These are phyloP conservation scores for Pyrenopolyporus hunteri DNA, from an alignment of 495 filamentous ascomycete genomes.

Conservation along the genomic window DNA sequence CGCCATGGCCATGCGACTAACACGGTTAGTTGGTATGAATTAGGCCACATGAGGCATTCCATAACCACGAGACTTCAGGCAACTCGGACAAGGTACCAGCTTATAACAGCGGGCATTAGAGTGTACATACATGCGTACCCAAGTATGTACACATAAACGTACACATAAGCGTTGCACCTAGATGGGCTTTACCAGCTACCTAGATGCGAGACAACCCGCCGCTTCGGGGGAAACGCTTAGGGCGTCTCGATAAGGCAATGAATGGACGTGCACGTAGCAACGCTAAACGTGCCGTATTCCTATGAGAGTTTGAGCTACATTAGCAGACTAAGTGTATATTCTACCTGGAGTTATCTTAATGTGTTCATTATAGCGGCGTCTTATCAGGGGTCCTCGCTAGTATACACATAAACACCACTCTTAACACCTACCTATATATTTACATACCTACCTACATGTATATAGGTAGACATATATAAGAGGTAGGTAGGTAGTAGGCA, in stretches of 20 bases:
- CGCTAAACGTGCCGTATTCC: conserved; percentile 18
- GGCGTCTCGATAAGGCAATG: conserved; percentile 3
- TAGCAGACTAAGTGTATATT: too few species aligned
- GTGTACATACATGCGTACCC: too few species aligned
- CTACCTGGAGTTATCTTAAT: background rate
- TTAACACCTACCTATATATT: too few species aligned
- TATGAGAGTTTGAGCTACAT: background rate
- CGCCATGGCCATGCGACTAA: conserved; percentile 24
- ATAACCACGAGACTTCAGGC: conserved; percentile 11
- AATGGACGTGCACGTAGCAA: background rate
- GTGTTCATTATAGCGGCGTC: too few species aligned
- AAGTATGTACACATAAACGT: too few species aligned
- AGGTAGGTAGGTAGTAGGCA: too few species aligned
- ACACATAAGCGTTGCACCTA: conserved; percentile 32
- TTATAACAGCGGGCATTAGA: conserved; percentile 23
- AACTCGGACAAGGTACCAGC: conserved; percentile 21
- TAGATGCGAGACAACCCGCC: conserved; percentile 11
- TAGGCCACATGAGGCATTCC: background rate
- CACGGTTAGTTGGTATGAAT: conserved; percentile 13
- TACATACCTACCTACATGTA: too few species aligned
- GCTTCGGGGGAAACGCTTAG: background rate
- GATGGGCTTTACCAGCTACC: conserved; percentile 23
- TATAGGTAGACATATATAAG: too few species aligned
- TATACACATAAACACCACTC: background rate
- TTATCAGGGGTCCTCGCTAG: background rate